A percentile compares a stretch with the other conserved stretches of the same genome.
Conservation (phyloP, 2,329 filamentous ascomycete genomes). For the Pseudopithomyces maydicus region DNA sequence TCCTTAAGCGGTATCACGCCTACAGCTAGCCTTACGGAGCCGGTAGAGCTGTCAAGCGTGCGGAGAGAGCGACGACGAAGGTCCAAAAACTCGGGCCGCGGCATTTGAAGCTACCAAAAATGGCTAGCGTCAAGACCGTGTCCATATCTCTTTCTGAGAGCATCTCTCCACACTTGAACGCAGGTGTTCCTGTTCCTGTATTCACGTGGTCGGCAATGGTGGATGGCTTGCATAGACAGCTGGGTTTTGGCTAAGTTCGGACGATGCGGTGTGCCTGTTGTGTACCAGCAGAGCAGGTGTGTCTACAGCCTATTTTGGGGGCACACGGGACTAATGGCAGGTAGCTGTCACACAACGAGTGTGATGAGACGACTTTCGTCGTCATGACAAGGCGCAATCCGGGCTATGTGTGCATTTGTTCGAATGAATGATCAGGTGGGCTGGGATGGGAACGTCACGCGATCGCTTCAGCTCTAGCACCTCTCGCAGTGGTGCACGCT, state of each 20-base stretch:
- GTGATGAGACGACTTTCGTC: not conserved
- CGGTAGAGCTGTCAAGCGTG: not conserved
- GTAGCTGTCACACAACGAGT: not conserved
- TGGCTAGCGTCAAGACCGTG: not conserved
- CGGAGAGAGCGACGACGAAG: not conserved
- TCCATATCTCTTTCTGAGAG: not conserved
- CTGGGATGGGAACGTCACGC: not conserved
- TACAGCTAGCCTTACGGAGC: not conserved
- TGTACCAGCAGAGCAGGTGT: not conserved
- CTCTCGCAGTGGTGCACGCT: not conserved
- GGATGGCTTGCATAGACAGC: not conserved
- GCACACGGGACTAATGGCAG: not conserved
- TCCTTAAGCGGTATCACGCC: not conserved
- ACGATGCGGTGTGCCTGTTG: not conserved
- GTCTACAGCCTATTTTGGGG: not conserved
- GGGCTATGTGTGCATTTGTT: not conserved
- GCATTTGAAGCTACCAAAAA: constrained; percentile 1
- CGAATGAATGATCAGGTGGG: not conserved
- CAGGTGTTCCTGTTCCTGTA: not conserved
- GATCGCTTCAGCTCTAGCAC: not conserved
- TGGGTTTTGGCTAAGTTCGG: not conserved
- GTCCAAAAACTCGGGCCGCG: not conserved
- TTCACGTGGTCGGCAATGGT: not conserved
- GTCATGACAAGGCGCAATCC: not conserved
- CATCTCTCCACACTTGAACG: not conserved